A percentile compares a stretch with the other conserved stretches of the same genome.
Evolutionary conservation across 768 basidiomycete species (phyloP).

Genomic region (Polyporus arcularius): DNA sequence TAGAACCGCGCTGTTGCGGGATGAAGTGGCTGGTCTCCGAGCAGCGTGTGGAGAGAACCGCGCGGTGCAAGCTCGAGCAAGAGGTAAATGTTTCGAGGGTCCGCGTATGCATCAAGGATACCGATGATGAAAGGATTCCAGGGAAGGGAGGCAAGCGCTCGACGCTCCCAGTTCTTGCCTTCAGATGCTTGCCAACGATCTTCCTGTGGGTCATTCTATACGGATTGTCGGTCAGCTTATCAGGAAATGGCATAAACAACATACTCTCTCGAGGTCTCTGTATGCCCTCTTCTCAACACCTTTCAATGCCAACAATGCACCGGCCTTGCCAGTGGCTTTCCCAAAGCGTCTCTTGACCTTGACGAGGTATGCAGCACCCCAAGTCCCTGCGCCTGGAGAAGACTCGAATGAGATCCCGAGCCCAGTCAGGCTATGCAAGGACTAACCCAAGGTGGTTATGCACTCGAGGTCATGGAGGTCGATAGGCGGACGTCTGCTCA

Average conservation of each 20-base stretch:
- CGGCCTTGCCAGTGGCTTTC: slow-evolving; percentile 37
- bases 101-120: slow-evolving; percentile 46
- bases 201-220: slow-evolving; percentile 6
- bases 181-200: background rate
- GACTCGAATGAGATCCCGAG: background rate
- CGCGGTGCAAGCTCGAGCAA: slow-evolving; percentile 52
- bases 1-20: slow-evolving; percentile 47
- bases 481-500: background rate
- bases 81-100: slow-evolving; percentile 49
- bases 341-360: slow-evolving; percentile 30
- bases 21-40: slow-evolving; percentile 33
- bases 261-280: slow-evolving; percentile 33
- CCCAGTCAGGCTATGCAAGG: background rate
- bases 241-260: slow-evolving; percentile 10
- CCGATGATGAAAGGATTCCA: slow-evolving; percentile 60
- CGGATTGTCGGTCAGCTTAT: background rate
- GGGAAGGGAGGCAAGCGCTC: slow-evolving; percentile 39
- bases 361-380: slow-evolving; percentile 46
- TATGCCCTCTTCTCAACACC: slow-evolving; percentile 38
- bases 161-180: slow-evolving; percentile 40
- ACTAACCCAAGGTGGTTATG: slow-evolving; percentile 5
- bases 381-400: slow-evolving; percentile 41
- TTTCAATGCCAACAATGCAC: slow-evolving; percentile 50
- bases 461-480: background rate
- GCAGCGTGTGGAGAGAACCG: slow-evolving; percentile 43